Evolutionary conservation across 2,329 filamentous ascomycete species (phyloP).

Genomic region (Colletotrichum liriopes): DNA sequence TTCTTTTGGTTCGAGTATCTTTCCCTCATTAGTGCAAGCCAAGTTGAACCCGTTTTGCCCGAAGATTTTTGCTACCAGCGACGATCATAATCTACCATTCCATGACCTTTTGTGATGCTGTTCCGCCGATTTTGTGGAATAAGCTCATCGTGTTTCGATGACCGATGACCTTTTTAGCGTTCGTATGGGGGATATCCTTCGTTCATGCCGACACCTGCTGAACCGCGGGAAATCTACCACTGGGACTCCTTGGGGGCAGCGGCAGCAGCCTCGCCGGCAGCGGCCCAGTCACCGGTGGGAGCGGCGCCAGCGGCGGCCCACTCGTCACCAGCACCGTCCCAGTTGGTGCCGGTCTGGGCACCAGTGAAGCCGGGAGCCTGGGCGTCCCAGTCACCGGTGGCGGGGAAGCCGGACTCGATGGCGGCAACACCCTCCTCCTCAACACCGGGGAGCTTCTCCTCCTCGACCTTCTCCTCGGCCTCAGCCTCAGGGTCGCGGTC

Average conservation of each 20-base stretch:
- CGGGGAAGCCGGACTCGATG: conserved; percentile 84
- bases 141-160: conserved; percentile 36
- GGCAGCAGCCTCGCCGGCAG: conserved; percentile 64
- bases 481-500: conserved; percentile 99
- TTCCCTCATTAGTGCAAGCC: conserved; percentile 97
- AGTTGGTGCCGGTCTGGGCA: conserved; percentile 73
- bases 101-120: conserved; percentile 44
- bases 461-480: conserved; percentile 97
- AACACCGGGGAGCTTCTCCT: conserved; percentile 90
- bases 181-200: conserved; percentile 28
- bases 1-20: conserved; percentile 80
- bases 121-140: conserved; percentile 42
- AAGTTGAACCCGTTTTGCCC: conserved; percentile 64
- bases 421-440: conserved; percentile 88
- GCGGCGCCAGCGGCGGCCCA: conserved; percentile 76
- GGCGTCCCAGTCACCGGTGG: conserved; percentile 88
- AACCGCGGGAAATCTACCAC: conserved; percentile 60
- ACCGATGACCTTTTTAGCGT: conserved; percentile 27
- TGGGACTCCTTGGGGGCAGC: conserved; percentile 63
- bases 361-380: conserved; percentile 79
- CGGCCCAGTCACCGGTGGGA: conserved; percentile 74
- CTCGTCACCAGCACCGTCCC: conserved; percentile 69
- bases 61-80: conserved; percentile 42
- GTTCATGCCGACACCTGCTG: conserved; percentile 32
- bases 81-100: conserved; percentile 46